A percentile compares a stretch with the other conserved stretches of the same genome.
phyloP scores from a whole-genome alignment of 148 eudicot genomes.

The Oxyria digyna region DNA sequence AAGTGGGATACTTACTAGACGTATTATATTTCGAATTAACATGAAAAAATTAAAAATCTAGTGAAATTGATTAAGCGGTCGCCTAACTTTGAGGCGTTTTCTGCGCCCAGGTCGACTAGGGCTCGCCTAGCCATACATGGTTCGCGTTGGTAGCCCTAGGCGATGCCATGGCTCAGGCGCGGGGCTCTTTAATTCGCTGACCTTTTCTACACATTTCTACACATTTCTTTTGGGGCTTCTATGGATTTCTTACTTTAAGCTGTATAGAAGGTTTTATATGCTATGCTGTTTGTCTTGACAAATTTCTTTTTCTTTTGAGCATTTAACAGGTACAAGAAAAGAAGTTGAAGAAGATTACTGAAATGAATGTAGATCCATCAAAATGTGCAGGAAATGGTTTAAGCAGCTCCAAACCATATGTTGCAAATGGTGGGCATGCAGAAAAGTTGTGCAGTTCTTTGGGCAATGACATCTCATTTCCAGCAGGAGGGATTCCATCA shows the following conservation, averaged over 20 bases:
- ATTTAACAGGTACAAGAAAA: slow-evolving; percentile 63
- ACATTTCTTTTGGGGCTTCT: background rate
- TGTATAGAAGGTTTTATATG: background rate
- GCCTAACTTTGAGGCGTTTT: too few species aligned
- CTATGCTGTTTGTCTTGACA: background rate
- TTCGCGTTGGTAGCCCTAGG: too few species aligned
- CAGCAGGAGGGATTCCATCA: slow-evolving; percentile 40
- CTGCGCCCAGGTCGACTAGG: too few species aligned
- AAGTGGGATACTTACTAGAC: too few species aligned
- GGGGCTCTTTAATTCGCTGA: too few species aligned
- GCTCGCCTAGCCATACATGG: too few species aligned
- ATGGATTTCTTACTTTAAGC: slow-evolving; percentile 10
- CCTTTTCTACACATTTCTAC: too few species aligned
- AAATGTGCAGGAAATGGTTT: slow-evolving; percentile 53
- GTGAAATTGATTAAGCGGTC: too few species aligned
- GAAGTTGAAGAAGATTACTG: slow-evolving; percentile 60
- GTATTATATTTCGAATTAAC: too few species aligned
- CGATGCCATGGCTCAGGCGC: too few species aligned
- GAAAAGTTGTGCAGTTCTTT: slow-evolving; percentile 23
- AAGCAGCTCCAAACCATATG: slow-evolving; percentile 21
- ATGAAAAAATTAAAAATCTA: too few species aligned
- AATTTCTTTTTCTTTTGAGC: slow-evolving; percentile 8
- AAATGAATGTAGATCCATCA: slow-evolving; percentile 47
- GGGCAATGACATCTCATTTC: slow-evolving; percentile 26
- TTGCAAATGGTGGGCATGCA: slow-evolving; percentile 43